Conservation (phyloP, 176 grass and related monocot species). For the Oropetium thomaeum region DNA sequence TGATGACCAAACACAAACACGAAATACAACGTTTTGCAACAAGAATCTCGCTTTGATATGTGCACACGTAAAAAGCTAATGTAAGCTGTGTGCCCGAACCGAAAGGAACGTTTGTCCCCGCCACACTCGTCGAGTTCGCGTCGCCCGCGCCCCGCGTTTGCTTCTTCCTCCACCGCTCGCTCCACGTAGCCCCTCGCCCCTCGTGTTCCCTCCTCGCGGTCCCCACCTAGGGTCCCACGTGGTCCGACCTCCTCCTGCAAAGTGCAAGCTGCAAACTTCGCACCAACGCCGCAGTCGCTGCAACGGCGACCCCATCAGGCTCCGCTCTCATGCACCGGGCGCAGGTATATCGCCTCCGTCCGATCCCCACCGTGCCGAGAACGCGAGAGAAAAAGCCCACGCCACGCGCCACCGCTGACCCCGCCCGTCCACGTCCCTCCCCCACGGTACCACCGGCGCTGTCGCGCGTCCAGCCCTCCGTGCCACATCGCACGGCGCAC, state of each 20-base stretch:
- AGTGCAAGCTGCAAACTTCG: neutral
- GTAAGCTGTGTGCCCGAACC: neutral
- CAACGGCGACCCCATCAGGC: neutral
- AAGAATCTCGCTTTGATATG: no score
- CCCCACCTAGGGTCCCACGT: neutral
- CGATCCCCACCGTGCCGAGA: neutral
- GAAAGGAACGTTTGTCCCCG: constrained; percentile 25
- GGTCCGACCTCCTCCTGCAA: neutral
- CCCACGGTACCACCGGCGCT: neutral
- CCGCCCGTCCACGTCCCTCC: constrained; percentile 40
- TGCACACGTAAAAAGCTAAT: no score
- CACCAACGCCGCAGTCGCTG: neutral
- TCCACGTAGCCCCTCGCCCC: constrained; percentile 47
- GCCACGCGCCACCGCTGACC: constrained; percentile 28
- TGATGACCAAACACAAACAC: no score
- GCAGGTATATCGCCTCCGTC: neutral
- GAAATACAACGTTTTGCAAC: no score
- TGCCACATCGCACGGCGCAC: neutral
- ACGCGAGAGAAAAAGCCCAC: no score
- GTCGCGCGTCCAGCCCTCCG: neutral
- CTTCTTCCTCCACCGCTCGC: neutral
- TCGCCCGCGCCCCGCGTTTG: neutral
- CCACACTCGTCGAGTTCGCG: neutral
- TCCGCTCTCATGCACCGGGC: neutral
- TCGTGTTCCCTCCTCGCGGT: no score